Evolutionary conservation across 2,329 filamentous ascomycete genomes (phyloP).

Genomic region (Neofusicoccum parvum): DNA sequence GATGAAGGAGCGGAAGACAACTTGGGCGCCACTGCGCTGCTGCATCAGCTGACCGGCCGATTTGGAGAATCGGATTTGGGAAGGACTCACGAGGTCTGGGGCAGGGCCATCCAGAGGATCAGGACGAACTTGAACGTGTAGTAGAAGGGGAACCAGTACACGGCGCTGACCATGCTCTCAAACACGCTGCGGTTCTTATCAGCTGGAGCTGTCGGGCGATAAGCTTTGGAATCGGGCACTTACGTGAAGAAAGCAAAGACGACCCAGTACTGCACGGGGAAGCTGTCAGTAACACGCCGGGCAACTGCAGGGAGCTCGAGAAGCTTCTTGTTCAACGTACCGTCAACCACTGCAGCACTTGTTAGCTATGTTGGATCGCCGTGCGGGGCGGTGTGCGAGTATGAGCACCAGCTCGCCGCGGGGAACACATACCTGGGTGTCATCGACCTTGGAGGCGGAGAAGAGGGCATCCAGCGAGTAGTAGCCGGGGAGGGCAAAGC

Average conservation of each 20-base stretch:
- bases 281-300: neutral
- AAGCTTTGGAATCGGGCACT: constrained; percentile 30
- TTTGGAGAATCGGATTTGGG: neutral
- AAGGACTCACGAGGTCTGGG: constrained; percentile 80
- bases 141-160: constrained; percentile 99
- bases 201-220: constrained; percentile 21
- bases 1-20: constrained; percentile 96
- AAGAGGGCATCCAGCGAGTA: constrained; percentile 82
- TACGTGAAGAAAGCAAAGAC: constrained; percentile 79
- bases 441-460: constrained; percentile 69
- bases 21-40: constrained; percentile 76
- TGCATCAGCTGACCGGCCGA: constrained; percentile 22
- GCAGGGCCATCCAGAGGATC: constrained; percentile 96
- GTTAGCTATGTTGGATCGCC: constrained; percentile 37
- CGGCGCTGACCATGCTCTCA: constrained; percentile 80
- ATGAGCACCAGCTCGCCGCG: constrained; percentile 16
- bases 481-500: constrained; percentile 81
- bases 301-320: neutral
- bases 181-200: constrained; percentile 57
- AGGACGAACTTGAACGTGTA: constrained; percentile 99
- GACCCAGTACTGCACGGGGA: constrained; percentile 71
- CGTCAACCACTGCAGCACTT: constrained; percentile 61
- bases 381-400: constrained; percentile 2
- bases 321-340: constrained; percentile 36
- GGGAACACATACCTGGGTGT: constrained; percentile 69